phyloP scores from a whole-genome alignment of 2,329 filamentous ascomycete genomes.

The Aspergillus unguis region DNA sequence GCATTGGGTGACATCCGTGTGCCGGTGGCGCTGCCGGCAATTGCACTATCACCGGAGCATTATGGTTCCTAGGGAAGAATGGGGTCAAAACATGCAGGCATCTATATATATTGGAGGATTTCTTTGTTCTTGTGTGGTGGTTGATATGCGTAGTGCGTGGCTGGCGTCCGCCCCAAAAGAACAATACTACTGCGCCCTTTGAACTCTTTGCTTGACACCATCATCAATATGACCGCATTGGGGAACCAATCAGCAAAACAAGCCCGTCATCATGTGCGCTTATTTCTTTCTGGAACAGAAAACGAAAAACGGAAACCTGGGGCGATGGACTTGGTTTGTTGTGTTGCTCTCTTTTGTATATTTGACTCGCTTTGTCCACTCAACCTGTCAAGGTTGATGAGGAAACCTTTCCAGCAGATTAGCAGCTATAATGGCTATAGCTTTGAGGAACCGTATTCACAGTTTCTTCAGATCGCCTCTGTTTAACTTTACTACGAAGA shows the following conservation, averaged over 20 bases:
- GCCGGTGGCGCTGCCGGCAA: not conserved
- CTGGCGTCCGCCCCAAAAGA: not conserved
- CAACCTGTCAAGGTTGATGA: not conserved
- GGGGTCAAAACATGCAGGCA: not conserved
- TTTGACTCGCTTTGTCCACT: not conserved
- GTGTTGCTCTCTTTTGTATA: not conserved
- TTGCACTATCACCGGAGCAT: not conserved
- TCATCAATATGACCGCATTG: conserved; percentile 24
- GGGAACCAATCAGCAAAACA: not conserved
- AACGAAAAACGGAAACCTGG: too few species aligned
- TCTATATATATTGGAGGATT: not conserved
- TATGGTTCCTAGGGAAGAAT: not conserved
- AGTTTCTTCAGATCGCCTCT: conserved; percentile 52
- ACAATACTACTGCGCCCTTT: conserved; percentile 22
- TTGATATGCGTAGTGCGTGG: not conserved
- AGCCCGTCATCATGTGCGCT: not conserved
- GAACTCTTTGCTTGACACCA: conserved; percentile 10
- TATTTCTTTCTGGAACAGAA: not conserved
- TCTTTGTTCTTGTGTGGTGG: not conserved
- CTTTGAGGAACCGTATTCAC: not conserved
- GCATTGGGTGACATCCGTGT: not conserved
- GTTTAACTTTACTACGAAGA: conserved; percentile 68
- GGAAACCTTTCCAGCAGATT: not conserved
- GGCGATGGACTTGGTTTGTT: not conserved
- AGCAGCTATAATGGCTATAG: conserved; percentile 3